Evolutionary conservation across 2,329 filamentous ascomycete species (phyloP).

Genomic region (Fusarium coicis): DNA sequence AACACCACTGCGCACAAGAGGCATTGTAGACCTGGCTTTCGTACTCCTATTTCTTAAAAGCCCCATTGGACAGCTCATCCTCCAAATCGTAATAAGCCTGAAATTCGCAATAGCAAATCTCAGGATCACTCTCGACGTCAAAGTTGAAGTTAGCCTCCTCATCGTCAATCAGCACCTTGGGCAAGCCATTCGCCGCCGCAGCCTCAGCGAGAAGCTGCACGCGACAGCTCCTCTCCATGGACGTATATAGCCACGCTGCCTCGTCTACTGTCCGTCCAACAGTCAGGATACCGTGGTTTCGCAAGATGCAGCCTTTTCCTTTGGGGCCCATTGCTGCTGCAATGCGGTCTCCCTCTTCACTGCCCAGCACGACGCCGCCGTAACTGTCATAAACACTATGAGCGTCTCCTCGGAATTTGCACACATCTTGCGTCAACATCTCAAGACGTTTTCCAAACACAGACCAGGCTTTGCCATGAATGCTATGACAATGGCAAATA

Average conservation of each 20-base stretch:
- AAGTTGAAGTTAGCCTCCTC: conserved; percentile 54
- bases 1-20: no score
- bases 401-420: conserved; percentile 69
- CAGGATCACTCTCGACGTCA: conserved; percentile 42
- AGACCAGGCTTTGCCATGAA: conserved; percentile 74
- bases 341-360: conserved; percentile 72
- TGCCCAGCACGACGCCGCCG: conserved; percentile 62
- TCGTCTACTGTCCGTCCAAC: conserved; percentile 78
- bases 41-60: conserved; percentile 34
- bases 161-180: conserved; percentile 54
- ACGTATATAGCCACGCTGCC: conserved; percentile 74
- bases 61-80: conserved; percentile 35
- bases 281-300: conserved; percentile 77
- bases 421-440: conserved; percentile 75
- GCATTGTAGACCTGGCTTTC: no score
- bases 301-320: conserved; percentile 70
- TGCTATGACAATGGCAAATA: conserved; percentile 74
- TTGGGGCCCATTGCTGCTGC: conserved; percentile 68
- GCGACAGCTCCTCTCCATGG: conserved; percentile 74
- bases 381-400: conserved; percentile 72
- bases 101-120: conserved; percentile 43
- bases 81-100: conserved; percentile 45
- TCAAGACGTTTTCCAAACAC: conserved; percentile 71
- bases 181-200: conserved; percentile 42
- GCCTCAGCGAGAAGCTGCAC: conserved; percentile 46